A percentile compares a stretch with the other conserved stretches of the same genome.
phyloP scores from a whole-genome alignment of 1,139 yeast genomes.

The Candida sojae region DNA sequence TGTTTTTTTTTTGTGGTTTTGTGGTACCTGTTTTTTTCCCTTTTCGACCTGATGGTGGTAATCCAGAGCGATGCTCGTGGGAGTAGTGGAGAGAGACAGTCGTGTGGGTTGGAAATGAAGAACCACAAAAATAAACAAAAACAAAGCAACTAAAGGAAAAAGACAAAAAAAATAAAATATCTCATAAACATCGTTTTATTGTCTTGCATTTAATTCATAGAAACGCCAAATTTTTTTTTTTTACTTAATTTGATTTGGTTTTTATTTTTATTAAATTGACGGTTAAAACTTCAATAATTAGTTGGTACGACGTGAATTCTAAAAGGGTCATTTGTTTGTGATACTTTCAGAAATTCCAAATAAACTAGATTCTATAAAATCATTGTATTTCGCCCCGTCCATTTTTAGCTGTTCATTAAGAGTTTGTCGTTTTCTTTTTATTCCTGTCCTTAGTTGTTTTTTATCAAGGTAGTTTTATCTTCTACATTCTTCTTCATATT shows the following conservation, averaged over 20 bases:
- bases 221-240: neutral
- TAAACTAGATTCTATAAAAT: too few relatives aligned
- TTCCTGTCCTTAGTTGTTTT: neutral
- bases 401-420: too few relatives aligned
- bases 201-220: neutral
- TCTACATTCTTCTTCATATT: neutral
- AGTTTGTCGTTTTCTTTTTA: neutral
- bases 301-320: neutral
- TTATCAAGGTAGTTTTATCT: neutral
- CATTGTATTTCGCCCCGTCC: too few relatives aligned
- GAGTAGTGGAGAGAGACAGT: too few relatives aligned
- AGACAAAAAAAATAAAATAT: neutral
- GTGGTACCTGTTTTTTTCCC: too few relatives aligned
- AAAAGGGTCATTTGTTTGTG: neutral
- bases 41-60: too few relatives aligned
- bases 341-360: too few relatives aligned
- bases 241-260: neutral
- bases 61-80: too few relatives aligned
- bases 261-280: neutral
- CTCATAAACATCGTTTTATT: neutral
- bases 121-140: too few relatives aligned
- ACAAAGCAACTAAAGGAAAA: neutral
- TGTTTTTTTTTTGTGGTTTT: too few relatives aligned
- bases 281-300: neutral
- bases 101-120: too few relatives aligned